Percentiles rank a stretch among this genome's conserved stretches.
Conservation (phyloP, 371 early-diverging fungal genomes). For the Syncephalis fuscata region DNA sequence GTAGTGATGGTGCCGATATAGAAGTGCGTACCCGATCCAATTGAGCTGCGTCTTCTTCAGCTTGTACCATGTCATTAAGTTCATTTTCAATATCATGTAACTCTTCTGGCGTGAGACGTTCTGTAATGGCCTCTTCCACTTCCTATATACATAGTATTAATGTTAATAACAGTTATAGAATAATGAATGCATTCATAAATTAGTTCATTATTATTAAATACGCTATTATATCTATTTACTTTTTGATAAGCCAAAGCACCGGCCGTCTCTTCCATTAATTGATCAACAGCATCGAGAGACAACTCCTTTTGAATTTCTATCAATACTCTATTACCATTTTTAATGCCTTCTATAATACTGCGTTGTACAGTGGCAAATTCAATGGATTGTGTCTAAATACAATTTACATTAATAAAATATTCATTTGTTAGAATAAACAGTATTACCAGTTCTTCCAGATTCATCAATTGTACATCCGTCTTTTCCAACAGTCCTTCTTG, state of each 20-base stretch:
- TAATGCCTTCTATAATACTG: conserved; percentile 67
- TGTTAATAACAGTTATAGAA: too few species aligned
- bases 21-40: too few species aligned
- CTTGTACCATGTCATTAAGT: too few species aligned
- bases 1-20: too few species aligned
- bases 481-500: conserved; percentile 73
- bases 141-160: too few species aligned
- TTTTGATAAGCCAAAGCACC: conserved; percentile 93
- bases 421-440: background rate
- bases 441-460: conserved; percentile 68
- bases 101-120: too few species aligned
- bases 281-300: conserved; percentile 82
- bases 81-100: too few species aligned
- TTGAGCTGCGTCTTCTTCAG: too few species aligned
- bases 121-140: too few species aligned
- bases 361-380: conserved; percentile 85
- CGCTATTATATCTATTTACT: conserved; percentile 23
- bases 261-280: conserved; percentile 86
- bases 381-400: conserved; percentile 54
- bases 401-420: background rate
- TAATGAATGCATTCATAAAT: too few species aligned
- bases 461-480: conserved; percentile 73
- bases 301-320: conserved; percentile 80
- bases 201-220: too few species aligned
- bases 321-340: conserved; percentile 70